Conservation (phyloP, 1,284 basidiomycete species). For the Cutaneotrichosporon curvatum region DNA sequence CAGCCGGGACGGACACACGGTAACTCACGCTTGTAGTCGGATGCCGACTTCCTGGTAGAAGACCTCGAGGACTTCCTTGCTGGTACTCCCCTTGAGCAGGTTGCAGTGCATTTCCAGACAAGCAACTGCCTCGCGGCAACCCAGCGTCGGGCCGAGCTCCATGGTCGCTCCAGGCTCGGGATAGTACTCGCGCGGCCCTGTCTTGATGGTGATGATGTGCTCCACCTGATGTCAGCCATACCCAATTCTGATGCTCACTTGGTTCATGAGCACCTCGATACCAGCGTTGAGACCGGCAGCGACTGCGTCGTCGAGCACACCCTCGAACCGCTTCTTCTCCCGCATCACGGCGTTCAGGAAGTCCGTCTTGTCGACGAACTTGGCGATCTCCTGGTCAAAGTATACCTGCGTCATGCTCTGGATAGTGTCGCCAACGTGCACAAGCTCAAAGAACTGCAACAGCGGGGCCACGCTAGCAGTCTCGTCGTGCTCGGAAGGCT, state of each 20-base stretch:
- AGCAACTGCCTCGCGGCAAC: conserved; percentile 75
- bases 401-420: conserved; percentile 97
- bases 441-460: conserved; percentile 94
- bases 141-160: conserved; percentile 75
- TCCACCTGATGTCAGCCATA: conserved; percentile 61
- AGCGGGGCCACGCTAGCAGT: conserved; percentile 78
- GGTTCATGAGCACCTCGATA: conserved; percentile 91
- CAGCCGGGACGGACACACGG: not conserved
- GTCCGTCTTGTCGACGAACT: conserved; percentile 82
- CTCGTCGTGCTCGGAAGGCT: conserved; percentile 71
- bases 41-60: conserved; percentile 97
- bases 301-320: conserved; percentile 82
- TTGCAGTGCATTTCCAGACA: conserved; percentile 85
- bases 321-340: conserved; percentile 95
- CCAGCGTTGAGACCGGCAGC: conserved; percentile 88
- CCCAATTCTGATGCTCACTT: conserved; percentile 50
- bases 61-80: conserved; percentile 91
- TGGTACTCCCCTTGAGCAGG: conserved; percentile 83
- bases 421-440: conserved; percentile 94
- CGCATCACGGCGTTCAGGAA: conserved; percentile 88
- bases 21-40: conserved; percentile 70
- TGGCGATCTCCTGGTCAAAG: conserved; percentile 88
- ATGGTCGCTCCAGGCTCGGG: conserved; percentile 67
- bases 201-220: conserved; percentile 77
- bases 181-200: conserved; percentile 81